Evolutionary conservation across 495 filamentous ascomycete genomes (phyloP), one percentile per base, ranked within the genome.

Genomic region (Entonaema liquescens): DNA sequence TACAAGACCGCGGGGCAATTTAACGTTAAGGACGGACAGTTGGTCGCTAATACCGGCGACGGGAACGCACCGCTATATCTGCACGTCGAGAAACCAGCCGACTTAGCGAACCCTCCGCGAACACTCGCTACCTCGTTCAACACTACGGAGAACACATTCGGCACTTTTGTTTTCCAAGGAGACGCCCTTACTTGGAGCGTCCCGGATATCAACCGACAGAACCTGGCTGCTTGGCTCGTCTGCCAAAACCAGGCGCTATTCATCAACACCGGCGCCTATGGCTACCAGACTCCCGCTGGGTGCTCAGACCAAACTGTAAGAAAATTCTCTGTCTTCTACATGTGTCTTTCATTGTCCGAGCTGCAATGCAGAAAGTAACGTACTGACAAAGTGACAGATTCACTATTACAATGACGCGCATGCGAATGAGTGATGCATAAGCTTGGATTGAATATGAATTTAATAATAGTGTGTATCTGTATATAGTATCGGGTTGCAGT

Each of bases 1-100:
- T 78, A 85, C 77, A 82, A 79, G 15, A 87, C 85, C 2, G 88
- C 88, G 0, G 88, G 88, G 0, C 88, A 90, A 75, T 89, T 86
- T 81, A 80, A 86, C 62, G 80, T 89, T 62, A 79, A 82, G 9
- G 72, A 77, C 57, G 87, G 86, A 0, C 88, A 90, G 76, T 81
- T 89, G 11, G 84, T 88, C 9, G 82, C 88, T 73, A 80, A 85
- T 23, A 83, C 62, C 49, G 65, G 65, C 8, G 33, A 70, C 3
- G 85, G 78, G 59, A 81, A 31, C 21, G 73, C 76, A 42, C 72
- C 75, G 65, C 76, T 82, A 19, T 84, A 84, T 70, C 62, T 84
- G 59, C 77, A 79, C 73, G 83, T 84, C 3, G 77, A 86, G 75
- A 78, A 82, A 69, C 80, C 88, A 1, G 80, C 83, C 42, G 82